Conservation (phyloP, 2,329 filamentous ascomycete genomes). For the Shiraia sp. region DNA sequence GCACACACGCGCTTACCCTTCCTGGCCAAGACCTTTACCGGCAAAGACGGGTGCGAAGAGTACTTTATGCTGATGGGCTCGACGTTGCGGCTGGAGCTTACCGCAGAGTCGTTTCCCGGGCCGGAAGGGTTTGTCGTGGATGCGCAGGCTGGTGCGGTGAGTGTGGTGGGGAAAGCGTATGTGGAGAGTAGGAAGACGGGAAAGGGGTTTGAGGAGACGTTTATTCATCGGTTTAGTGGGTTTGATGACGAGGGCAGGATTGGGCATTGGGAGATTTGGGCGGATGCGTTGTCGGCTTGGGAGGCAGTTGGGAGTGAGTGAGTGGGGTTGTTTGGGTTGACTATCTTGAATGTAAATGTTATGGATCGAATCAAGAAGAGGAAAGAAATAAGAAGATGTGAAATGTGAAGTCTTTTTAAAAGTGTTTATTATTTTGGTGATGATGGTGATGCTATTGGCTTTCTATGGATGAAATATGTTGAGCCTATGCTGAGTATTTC, state of each 20-base stretch:
- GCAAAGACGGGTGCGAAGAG: constrained; percentile 38
- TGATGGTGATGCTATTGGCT: too few relatives aligned
- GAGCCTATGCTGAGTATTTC: background rate
- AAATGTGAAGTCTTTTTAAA: too few relatives aligned
- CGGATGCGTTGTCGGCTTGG: constrained; percentile 50
- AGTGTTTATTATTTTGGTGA: too few relatives aligned
- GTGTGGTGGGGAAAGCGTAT: constrained; percentile 38
- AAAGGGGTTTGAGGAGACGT: constrained; percentile 47
- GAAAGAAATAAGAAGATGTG: background rate
- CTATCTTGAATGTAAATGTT: background rate
- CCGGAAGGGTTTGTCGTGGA: constrained; percentile 43
- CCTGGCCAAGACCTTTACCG: constrained; percentile 43
- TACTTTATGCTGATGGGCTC: constrained; percentile 44
- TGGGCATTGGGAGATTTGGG: constrained; percentile 52
- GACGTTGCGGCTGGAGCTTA: constrained; percentile 41
- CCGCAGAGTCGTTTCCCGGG: constrained; percentile 35
- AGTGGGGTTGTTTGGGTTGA: background rate
- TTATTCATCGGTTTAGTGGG: constrained; percentile 47
- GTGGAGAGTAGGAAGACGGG: constrained; percentile 47
- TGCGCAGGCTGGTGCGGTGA: constrained; percentile 40
- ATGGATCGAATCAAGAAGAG: background rate
- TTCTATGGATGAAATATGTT: too few relatives aligned
- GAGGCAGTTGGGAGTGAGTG: constrained; percentile 38
- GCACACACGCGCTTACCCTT: constrained; percentile 44
- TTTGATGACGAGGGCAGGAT: constrained; percentile 47